Conservation (phyloP, 345 rosid genomes). For the Pugionium dolabratum region DNA sequence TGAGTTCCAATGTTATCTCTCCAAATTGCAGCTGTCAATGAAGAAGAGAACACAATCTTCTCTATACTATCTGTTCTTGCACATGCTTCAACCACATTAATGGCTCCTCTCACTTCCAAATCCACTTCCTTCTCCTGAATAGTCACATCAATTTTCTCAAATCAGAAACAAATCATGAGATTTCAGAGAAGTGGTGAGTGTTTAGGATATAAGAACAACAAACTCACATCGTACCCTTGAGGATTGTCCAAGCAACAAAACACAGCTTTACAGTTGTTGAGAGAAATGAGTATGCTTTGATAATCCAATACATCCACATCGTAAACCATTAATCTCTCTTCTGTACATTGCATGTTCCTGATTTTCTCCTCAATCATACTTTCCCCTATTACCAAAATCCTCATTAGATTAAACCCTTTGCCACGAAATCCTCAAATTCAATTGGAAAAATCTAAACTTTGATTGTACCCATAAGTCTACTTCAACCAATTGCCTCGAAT, state of each 20-base stretch:
- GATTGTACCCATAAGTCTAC: background rate
- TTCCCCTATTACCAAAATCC: slow-evolving; percentile 46
- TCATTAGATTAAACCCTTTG: slow-evolving; percentile 1
- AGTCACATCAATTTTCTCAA: background rate
- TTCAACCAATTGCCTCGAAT: background rate
- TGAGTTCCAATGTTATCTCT: slow-evolving; percentile 59
- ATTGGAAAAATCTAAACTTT: background rate
- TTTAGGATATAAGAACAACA: background rate
- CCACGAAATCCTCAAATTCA: background rate
- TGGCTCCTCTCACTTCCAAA: slow-evolving; percentile 81
- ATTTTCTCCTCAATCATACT: slow-evolving; percentile 57
- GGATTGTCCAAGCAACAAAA: slow-evolving; percentile 72
- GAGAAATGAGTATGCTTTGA: slow-evolving; percentile 62
- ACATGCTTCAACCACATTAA: slow-evolving; percentile 84
- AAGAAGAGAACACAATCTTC: slow-evolving; percentile 71
- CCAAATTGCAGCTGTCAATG: slow-evolving; percentile 84
- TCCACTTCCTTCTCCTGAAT: slow-evolving; percentile 58
- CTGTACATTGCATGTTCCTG: slow-evolving; percentile 54
- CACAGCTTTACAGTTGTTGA: slow-evolving; percentile 60
- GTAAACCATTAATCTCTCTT: slow-evolving; percentile 51
- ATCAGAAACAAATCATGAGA: background rate
- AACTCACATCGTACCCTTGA: slow-evolving; percentile 64
- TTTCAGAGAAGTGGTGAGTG: background rate
- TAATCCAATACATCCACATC: slow-evolving; percentile 70
- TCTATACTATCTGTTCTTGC: slow-evolving; percentile 65